Base-by-base conservation (phyloP, 257 asterid species). In the Ophiorrhiza pumila region DNA sequence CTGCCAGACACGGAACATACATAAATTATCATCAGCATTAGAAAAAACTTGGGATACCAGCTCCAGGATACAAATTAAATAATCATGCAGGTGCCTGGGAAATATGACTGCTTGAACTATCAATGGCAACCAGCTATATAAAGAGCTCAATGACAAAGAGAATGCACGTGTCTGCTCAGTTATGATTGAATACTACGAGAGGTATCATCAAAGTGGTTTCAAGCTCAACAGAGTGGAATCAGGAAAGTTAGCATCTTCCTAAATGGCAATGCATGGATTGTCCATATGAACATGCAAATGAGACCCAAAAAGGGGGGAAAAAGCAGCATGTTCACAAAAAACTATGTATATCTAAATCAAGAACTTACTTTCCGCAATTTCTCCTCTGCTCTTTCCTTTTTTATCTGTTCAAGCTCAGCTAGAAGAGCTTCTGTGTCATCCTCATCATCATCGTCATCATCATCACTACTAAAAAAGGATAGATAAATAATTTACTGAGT, bases 371-470 rank as follows among this genome's bases (percentile, higher is more conserved):
- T 91, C 4, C 87, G 83, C 37, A 88, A 85, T 78, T 88, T 90
- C 81, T 87, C 96, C 80, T 95, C 99, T 12, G 97, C 91, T 69
- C 88, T 92, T 63, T 95, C 99, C 80, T 87, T 92, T 85, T 85
- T 95, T 73, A 95, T 71, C 60, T 90, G 97, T 73, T 89, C 97
- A 75, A 95, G 98, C 81, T 91, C 99, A 43, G 94, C 95, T 83
- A 94, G 32, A 65, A 91, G 97, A 77, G 98, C 96, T 83, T 92
- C 98, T 65, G 86, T 89, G 69, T 90, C 99, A 77, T 95, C 96
- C 64, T 85, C 98, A 17, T 87, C 91, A 15, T 82, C 88, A 0
- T 88, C 92, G 0, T 84, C 96, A 0, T 83, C 95, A 5, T 87
- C 90, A 0, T 85, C 86, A 31, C 77, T 85, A 70, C 89, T 87